Base-by-base conservation (phyloP, 352 stramenopile species). In the Pythium myriotylum region DNA sequence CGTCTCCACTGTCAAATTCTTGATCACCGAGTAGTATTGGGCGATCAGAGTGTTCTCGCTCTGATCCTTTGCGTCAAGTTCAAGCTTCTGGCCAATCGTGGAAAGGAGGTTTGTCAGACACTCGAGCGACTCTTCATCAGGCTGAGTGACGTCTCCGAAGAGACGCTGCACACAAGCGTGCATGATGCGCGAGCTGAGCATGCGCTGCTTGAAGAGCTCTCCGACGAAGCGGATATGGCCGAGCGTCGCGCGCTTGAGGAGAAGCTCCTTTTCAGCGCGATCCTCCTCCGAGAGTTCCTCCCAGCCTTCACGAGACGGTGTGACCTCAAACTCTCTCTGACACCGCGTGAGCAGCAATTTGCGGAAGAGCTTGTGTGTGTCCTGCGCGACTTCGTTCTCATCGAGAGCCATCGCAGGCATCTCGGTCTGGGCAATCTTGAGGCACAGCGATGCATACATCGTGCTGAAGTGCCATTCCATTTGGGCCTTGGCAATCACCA, bases 181-280 rank as follows among this genome's bases (percentile, higher is more conserved):
- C 88, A 99, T 98, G 72, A 98, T 97, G 49, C 94, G 91, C 32
- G 95, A 88, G 65, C 91, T 98, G 50, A 98, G 88, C 67, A 99
- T 88, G 59, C 93, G 91, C 57, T 96, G 78, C 72, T 98, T 97
- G 77, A 97, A 99, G 3, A 99, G 73, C 76, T 98, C 96, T 23
- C 96, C 96, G 39, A 99, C 94, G 65, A 99, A 99, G 24, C 94
- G 86, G 74, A 98, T 98, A 68, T 98, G 94, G 19, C 95, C 94
- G 10, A 98, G 59, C 39, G 81, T 87, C 35, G 72, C 76, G 33
- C 84, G 83, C 73, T 95, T 95, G 22, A 93, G 71, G 35, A 94
- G 64, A 29, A 94, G 69, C 64, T 91, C 79, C 62, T 93, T 95
- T 62, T 96, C 86, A 0, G 58, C 68, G 24, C 83, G 72, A 22